Percentiles rank a stretch among this genome's conserved stretches.
phyloP scores from a whole-genome alignment of 176 grass and related monocot genomes.

The Coix lacrymajobi region DNA sequence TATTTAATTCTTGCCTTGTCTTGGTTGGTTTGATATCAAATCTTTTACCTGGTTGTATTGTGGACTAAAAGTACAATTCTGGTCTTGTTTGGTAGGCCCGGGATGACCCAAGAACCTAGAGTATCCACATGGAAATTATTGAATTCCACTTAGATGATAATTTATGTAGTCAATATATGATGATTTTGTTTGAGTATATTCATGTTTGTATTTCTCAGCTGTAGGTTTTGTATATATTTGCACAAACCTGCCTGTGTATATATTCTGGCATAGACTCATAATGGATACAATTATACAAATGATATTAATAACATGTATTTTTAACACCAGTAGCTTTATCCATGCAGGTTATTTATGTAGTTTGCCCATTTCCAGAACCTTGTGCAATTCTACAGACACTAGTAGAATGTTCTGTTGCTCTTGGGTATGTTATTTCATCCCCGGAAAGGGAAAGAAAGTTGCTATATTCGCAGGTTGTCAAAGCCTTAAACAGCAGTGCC shows the following conservation, averaged over 20 bases:
- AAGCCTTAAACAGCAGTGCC: slow-evolving; percentile 55
- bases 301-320: background rate
- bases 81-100: background rate
- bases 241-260: background rate
- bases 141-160: background rate
- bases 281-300: background rate
- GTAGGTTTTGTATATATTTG: background rate
- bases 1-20: background rate
- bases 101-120: background rate
- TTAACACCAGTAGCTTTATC: slow-evolving; percentile 18
- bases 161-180: background rate
- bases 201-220: background rate
- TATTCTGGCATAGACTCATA: background rate
- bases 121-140: background rate
- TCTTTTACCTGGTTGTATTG: slow-evolving; percentile 14
- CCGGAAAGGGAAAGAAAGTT: slow-evolving; percentile 73
- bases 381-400: slow-evolving; percentile 74
- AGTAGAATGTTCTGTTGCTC: slow-evolving; percentile 79
- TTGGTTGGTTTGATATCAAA: background rate
- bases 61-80: background rate
- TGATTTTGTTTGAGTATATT: background rate
- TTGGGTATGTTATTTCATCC: slow-evolving; percentile 71
- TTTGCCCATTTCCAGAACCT: slow-evolving; percentile 92
- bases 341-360: slow-evolving; percentile 84
- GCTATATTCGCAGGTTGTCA: slow-evolving; percentile 61